These are phyloP conservation scores for Colletotrichum camelliae DNA, from an alignment of 2,329 filamentous ascomycete genomes.

Conservation along the genomic window DNA sequence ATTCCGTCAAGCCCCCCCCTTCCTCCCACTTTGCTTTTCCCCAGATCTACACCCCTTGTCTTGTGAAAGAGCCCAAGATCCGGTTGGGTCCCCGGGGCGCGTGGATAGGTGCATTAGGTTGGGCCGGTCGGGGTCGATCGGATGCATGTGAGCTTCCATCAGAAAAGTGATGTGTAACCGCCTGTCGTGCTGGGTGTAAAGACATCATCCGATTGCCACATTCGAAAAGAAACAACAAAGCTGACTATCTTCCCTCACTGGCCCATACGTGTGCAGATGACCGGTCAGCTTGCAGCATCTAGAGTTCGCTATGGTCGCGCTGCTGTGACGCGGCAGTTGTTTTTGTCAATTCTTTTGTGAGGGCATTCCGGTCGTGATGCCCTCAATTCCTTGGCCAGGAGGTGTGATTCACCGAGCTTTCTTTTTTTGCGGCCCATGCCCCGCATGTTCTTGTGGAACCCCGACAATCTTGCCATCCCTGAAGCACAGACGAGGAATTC, in stretches of 20 bases:
- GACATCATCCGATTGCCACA: neutral
- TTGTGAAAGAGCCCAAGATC: neutral
- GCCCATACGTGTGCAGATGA: neutral
- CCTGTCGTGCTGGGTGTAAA: neutral
- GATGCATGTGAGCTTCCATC: neutral
- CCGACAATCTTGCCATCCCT: neutral
- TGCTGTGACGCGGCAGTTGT: neutral
- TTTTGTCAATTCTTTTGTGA: neutral
- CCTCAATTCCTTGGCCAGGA: neutral
- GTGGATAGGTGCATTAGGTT: neutral
- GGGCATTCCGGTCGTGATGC: neutral
- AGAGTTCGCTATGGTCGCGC: neutral
- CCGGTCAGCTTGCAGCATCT: neutral
- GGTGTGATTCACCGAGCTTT: neutral
- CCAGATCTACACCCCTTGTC: slow-evolving; percentile 5
- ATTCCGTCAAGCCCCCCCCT: neutral
- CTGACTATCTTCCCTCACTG: neutral
- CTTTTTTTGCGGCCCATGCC: neutral
- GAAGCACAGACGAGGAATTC: neutral
- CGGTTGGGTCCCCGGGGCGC: neutral
- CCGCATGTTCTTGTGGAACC: slow-evolving; percentile 11
- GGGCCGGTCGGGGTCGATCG: neutral
- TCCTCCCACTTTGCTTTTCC: neutral
- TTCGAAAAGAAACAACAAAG: neutral
- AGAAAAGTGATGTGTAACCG: neutral